Evolutionary conservation across 441 rosid genomes (phyloP).

Genomic region (Corymbia calophylla): DNA sequence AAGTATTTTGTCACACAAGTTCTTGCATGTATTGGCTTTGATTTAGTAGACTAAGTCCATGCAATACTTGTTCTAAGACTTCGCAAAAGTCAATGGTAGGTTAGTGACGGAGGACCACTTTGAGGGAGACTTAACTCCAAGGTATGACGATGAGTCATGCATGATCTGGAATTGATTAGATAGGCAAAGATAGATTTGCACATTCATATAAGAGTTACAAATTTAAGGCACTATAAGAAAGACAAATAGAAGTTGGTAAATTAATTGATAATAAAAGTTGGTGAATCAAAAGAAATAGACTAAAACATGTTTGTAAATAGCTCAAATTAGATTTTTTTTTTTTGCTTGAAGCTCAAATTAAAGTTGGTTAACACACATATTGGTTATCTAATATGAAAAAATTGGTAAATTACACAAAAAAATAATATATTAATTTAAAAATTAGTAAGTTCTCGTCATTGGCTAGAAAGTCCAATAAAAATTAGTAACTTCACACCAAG

Average conservation of each 20-base stretch:
- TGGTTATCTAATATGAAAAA: neutral
- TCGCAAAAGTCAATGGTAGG: neutral
- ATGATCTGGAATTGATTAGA: neutral
- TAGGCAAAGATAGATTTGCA: neutral
- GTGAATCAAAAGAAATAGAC: neutral
- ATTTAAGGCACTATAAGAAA: no score
- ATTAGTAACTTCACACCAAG: neutral
- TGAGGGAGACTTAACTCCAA: no score
- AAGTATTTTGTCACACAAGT: neutral
- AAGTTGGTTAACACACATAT: neutral
- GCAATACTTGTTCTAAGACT: neutral
- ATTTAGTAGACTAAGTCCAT: neutral
- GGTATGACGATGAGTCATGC: no score
- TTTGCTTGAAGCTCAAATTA: accelerated
- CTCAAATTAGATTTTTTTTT: neutral
- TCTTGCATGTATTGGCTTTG: neutral
- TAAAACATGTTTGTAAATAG: neutral
- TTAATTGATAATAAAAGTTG: neutral
- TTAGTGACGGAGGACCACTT: no score
- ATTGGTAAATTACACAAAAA: neutral
- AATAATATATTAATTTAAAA: no score
- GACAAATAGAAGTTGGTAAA: neutral
- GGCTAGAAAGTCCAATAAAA: neutral
- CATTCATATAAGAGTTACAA: neutral
- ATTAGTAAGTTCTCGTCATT: neutral